Base-by-base conservation (phyloP, 2,329 filamentous ascomycete species). In the Fusarium protoensiforme region DNA sequence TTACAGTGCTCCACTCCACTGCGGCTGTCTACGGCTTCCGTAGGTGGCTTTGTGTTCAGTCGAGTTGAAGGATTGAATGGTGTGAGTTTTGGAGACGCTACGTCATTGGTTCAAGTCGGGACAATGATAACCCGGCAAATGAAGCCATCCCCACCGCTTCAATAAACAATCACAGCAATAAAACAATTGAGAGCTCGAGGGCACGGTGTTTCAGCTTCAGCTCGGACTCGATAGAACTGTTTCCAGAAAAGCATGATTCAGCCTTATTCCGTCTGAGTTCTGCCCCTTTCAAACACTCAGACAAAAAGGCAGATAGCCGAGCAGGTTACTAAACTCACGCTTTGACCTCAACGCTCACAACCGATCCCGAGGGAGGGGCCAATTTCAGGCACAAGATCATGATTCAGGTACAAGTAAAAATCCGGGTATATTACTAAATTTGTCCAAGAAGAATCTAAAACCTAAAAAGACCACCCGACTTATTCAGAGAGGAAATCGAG, bases 401-500 rank as follows among this genome's bases (percentile, higher is more conserved):
- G 9, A 9, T 53, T 31, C 27, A 53, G 46, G 46, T 53, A 53
- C 46, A 31, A 20, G 18, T 20, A 20, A 53, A 31, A 29, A 27
- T 29, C 27, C 46, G 46, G 46, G 46, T 53, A 53, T 53, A 53
- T 53, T 53, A 53, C 46, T 53, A 53, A 53, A 53, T 31, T 53
- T 53, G 46, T 53, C 27, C 27, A 7, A 31, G 46, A 53, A 53
- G 27, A 29, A 29, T 29, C 10, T 18, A 29, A 53, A 11, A n/a
- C 2, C 27, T 51, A 7, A 29, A 48, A n/a, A 5, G 13, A 31
- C 46, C 7, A 0, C 18, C 14, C 2, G 11, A 2, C 33, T 62
- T 41, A 53, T 33, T 73, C 73, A 1, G 75, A 70, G 29, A 85
- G 70, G 57, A 85, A 86, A 59, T 84, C 78, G 2, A 82, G 73